Conservation (phyloP, 208 protist species). For the Leishmania arabica region DNA sequence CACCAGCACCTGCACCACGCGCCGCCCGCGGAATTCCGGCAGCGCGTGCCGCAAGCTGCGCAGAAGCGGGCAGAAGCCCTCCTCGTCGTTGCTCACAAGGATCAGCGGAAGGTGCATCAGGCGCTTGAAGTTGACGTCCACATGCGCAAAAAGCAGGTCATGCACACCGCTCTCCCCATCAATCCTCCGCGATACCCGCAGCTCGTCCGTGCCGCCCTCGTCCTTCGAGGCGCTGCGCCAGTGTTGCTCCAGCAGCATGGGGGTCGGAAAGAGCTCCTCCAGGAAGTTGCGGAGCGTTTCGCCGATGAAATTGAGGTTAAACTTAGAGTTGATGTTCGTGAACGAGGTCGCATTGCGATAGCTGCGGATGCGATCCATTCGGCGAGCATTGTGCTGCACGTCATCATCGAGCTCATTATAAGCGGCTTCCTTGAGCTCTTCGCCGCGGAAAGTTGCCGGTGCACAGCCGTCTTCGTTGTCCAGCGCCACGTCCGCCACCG, state of each 20-base stretch:
- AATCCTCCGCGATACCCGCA: neutral
- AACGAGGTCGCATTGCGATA: neutral
- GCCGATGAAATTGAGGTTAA: neutral
- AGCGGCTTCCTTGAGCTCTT: slow-evolving; percentile 2
- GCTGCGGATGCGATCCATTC: slow-evolving; percentile 3
- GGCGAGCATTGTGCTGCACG: neutral
- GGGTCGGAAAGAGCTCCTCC: slow-evolving; percentile 20
- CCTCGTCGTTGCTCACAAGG: slow-evolving; percentile 26
- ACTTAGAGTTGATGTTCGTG: slow-evolving; percentile 31
- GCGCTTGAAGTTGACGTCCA: neutral
- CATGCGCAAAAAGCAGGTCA: neutral
- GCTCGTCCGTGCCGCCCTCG: neutral
- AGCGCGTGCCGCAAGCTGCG: slow-evolving; percentile 21
- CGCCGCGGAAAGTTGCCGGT: slow-evolving; percentile 9
- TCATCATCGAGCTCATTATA: slow-evolving; percentile 21
- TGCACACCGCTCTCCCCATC: neutral
- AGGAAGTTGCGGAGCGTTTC: slow-evolving; percentile 12
- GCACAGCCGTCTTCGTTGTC: slow-evolving; percentile 31
- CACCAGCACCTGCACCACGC: slow-evolving; percentile 22
- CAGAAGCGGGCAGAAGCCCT: slow-evolving; percentile 26
- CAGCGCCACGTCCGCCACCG: slow-evolving; percentile 21
- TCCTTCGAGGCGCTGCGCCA: neutral
- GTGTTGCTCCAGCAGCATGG: slow-evolving; percentile 18
- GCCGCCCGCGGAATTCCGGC: slow-evolving; percentile 10
- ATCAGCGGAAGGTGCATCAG: slow-evolving; percentile 19